A percentile compares a stretch with the other conserved stretches of the same genome.
These are phyloP conservation scores for Sarocladium strictum DNA, from an alignment of 2,329 filamentous ascomycete species.

Conservation along the genomic window DNA sequence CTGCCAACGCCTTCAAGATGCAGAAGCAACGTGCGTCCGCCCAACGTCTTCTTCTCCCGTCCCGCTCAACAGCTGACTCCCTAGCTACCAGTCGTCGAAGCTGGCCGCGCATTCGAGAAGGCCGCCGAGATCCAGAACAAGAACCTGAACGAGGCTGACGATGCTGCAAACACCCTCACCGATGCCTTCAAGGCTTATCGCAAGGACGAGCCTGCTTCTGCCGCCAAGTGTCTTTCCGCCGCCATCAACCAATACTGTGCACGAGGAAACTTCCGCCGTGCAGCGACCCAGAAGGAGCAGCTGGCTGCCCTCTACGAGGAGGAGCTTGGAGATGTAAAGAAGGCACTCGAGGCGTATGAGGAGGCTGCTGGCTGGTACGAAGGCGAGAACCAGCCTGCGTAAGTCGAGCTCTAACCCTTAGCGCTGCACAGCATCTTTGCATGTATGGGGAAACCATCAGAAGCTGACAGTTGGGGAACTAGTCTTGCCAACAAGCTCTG, in stretches of 20 bases:
- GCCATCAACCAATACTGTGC: constrained; percentile 82
- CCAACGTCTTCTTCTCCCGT: not conserved
- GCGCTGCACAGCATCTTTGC: constrained; percentile 30
- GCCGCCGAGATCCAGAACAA: constrained; percentile 75
- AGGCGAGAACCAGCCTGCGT: constrained; percentile 77
- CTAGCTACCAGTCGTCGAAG: constrained; percentile 62
- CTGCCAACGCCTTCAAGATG: constrained; percentile 86
- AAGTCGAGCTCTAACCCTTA: constrained; percentile 31
- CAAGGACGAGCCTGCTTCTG: constrained; percentile 77
- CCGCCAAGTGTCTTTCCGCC: constrained; percentile 70
- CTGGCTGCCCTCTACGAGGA: constrained; percentile 81
- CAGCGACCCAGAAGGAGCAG: constrained; percentile 85
- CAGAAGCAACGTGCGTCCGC: constrained; percentile 66
- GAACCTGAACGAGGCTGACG: constrained; percentile 84
- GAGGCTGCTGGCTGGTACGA: constrained; percentile 86
- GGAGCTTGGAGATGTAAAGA: constrained; percentile 71
- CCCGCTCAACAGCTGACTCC: not conserved
- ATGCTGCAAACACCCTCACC: constrained; percentile 79
- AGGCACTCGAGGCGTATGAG: constrained; percentile 78
- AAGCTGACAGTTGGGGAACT: constrained; percentile 8
- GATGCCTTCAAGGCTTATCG: constrained; percentile 96
- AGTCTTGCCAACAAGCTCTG: constrained; percentile 89
- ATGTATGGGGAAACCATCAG: not conserved
- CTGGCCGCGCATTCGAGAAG: constrained; percentile 79
- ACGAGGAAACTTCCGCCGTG: constrained; percentile 86